Evolutionary conservation across 139 green algal species (phyloP).

Genomic region (Micromonas commoda): DNA sequence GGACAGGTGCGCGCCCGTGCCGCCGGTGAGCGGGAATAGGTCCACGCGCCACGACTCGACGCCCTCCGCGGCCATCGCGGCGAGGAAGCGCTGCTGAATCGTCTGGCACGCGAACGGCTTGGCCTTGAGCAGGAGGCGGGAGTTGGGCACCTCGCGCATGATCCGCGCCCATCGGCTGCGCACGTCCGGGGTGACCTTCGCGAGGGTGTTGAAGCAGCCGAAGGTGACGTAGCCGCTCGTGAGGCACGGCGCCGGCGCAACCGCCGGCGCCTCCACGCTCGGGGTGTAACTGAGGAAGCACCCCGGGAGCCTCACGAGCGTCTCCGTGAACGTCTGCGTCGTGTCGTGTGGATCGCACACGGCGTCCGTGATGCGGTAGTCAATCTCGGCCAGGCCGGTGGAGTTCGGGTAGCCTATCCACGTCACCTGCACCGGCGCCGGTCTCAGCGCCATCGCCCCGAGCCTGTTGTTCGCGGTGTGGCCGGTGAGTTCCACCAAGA

Average conservation of each 20-base stretch:
- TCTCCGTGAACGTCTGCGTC: conserved; percentile 64
- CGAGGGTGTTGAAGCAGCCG: conserved; percentile 95
- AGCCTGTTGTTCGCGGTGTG: conserved; percentile 95
- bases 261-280: conserved; percentile 58
- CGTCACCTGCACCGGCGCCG: conserved; percentile 83
- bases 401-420: conserved; percentile 99
- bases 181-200: conserved; percentile 78
- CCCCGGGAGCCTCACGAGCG: conserved; percentile 71
- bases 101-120: conserved; percentile 90
- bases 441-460: conserved; percentile 66
- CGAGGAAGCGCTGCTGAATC: conserved; percentile 30
- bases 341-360: conserved; percentile 69
- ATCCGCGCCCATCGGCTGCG: conserved; percentile 72
- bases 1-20: conserved; percentile 51
- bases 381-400: conserved; percentile 73
- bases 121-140: conserved; percentile 88
- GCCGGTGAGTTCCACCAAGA: conserved; percentile 94
- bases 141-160: conserved; percentile 46
- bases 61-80: conserved; percentile 39
- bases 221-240: conserved; percentile 87
- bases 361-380: conserved; percentile 83
- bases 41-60: conserved; percentile 68
- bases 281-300: conserved; percentile 99
- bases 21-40: conserved; percentile 69
- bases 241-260: conserved; percentile 58